A percentile compares a stretch with the other conserved stretches of the same genome.
phyloP scores from a whole-genome alignment of 163 green algal genomes.

The Volvox carteri region DNA sequence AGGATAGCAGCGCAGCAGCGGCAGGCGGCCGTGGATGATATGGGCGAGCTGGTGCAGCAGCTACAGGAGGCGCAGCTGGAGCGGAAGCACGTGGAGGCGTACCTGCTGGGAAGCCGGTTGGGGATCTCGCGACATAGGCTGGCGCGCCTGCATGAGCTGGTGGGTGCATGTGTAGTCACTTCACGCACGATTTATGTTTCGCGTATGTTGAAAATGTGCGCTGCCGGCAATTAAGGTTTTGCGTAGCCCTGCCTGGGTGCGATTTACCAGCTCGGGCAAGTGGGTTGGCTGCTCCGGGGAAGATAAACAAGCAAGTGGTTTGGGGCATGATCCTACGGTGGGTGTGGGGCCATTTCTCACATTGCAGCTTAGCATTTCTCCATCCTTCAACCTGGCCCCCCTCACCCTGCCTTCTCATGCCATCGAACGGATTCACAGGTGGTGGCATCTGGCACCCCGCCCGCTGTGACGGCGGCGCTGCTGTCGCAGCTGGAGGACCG shows the following conservation, averaged over 20 bases:
- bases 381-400: too few species aligned
- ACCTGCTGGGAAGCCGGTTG: conserved; percentile 8
- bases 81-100: conserved; percentile 23
- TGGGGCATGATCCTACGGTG: too few species aligned
- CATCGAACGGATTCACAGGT: neutral
- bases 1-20: neutral
- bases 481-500: conserved; percentile 26
- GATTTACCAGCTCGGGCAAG: neutral
- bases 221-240: neutral
- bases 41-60: neutral
- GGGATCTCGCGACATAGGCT: neutral
- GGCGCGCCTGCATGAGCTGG: conserved; percentile 12
- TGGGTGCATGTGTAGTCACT: neutral
- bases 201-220: neutral
- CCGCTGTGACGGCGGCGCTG: neutral
- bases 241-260: neutral
- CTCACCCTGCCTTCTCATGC: too few species aligned
- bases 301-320: too few species aligned
- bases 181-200: too few species aligned
- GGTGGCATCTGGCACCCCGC: neutral
- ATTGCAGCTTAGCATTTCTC: too few species aligned
- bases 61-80: conserved; percentile 31
- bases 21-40: neutral
- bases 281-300: too few species aligned
- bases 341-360: too few species aligned